Evolutionary conservation across 1,284 basidiomycete species (phyloP), one percentile per base, ranked within the genome.

Genomic region (Pulveroboletus sp.): DNA sequence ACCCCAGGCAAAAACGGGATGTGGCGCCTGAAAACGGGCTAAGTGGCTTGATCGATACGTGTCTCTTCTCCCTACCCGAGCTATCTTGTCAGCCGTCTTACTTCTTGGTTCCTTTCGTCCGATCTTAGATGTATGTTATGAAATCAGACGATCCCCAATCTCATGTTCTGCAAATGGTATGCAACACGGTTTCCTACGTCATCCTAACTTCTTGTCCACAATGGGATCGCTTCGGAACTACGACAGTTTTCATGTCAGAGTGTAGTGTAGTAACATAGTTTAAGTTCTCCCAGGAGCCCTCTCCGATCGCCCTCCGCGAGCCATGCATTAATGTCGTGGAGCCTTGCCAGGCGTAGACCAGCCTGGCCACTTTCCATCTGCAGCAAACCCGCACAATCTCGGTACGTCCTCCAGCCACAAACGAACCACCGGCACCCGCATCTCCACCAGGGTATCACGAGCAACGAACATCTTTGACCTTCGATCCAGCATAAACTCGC

Each of bases 1-100:
- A 29, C 39, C 12, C 46, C 64, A 9, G 71, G 69, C n/a, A 73
- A 73, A 54, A 69, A 70, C 12, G 72, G 69, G 18, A 71, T 74
- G 72, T 71, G 69, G 69, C 68, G 63, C 33, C 51, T 71, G 51
- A 69, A 58, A 26, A 67, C 72, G 8, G 44, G 40, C 11, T 60
- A 40, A 38, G 22, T 26, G 18, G 15, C 12, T 39, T 52, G n/a
- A 8, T 31, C 15, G 1, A 44, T 48, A n/a, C 22, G 36, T 38
- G 29, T 43, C n/a, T 33, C 20, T 14, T 38, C 1, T 52, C 35
- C 8, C n/a, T 24, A 10, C 39, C 29, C 44, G 35, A 31, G n/a
- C 36, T 45, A 29, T 52, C 39, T 33, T 29, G 18, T 46, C 43
- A 38, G 4, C 29, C 40, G 43, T 46, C 44, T 25, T 48, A 5